Conservation (phyloP, 1,284 basidiomycete genomes). For the Ceratobasidium sp. region DNA sequence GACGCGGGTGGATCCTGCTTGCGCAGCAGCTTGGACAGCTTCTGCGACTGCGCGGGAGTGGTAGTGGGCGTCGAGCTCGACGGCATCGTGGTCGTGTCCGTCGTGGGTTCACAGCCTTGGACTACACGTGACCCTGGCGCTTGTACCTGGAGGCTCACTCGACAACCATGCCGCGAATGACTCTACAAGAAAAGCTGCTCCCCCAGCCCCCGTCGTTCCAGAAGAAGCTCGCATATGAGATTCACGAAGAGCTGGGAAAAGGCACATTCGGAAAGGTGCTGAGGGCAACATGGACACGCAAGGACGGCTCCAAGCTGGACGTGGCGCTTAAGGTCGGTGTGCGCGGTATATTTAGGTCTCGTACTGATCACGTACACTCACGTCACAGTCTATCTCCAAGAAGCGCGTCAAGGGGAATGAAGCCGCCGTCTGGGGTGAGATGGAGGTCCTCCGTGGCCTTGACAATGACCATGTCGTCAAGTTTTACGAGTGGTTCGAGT, state of each 20-base stretch:
- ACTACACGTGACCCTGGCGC: conserved; percentile 41
- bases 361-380: conserved; percentile 49
- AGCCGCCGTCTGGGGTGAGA: conserved; percentile 87
- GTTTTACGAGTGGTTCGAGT: conserved; percentile 94
- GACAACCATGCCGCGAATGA: conserved; percentile 47
- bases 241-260: conserved; percentile 78
- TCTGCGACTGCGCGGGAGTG: conserved; percentile 20
- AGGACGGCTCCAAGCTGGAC: conserved; percentile 66
- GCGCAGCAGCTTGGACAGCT: conserved; percentile 34
- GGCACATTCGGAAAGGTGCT: conserved; percentile 91
- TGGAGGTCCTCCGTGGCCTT: conserved; percentile 87
- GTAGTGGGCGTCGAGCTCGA: conserved; percentile 37
- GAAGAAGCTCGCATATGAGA: conserved; percentile 78
- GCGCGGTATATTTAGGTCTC: conserved; percentile 20
- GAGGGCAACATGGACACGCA: conserved; percentile 65
- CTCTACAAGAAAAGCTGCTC: conserved; percentile 61
- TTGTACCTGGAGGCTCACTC: conserved; percentile 23
- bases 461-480: conserved; percentile 93
- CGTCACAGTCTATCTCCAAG: conserved; percentile 84
- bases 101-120: conserved; percentile 21
- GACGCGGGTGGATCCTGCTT: conserved; percentile 19
- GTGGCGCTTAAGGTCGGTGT: conserved; percentile 71
- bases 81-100: conserved; percentile 46
- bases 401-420: conserved; percentile 93
- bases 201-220: conserved; percentile 84